Percentiles rank a stretch among this genome's conserved stretches.
These are phyloP conservation scores for Chenopodium quinoa DNA, from an alignment of 148 eudicot genomes.

Conservation along the genomic window DNA sequence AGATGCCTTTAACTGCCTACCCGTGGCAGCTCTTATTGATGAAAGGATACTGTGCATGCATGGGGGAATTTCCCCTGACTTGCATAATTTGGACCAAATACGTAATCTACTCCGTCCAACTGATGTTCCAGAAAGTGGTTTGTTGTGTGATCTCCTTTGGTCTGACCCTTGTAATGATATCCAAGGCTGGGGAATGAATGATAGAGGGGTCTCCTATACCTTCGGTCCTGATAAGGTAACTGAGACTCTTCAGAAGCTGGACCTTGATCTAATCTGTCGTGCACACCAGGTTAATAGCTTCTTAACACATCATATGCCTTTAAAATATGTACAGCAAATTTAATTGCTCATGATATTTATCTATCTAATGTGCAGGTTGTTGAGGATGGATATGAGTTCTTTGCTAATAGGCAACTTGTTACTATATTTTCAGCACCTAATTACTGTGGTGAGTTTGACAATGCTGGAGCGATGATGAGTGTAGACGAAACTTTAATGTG, in stretches of 20 bases:
- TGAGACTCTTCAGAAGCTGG: conserved; percentile 29
- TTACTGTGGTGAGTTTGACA: conserved; percentile 40
- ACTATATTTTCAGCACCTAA: conserved; percentile 41
- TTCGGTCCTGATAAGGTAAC: conserved; percentile 32
- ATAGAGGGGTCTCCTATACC: conserved; percentile 39
- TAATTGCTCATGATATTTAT: background rate
- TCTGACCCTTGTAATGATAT: conserved; percentile 34
- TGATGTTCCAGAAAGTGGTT: conserved; percentile 38
- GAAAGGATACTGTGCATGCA: conserved; percentile 36
- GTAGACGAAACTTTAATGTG: conserved; percentile 35
- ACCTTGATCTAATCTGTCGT: conserved; percentile 36
- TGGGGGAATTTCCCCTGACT: conserved; percentile 36
- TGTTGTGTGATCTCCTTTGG: conserved; percentile 39
- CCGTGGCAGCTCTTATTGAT: conserved; percentile 34
- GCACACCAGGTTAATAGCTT: conserved; percentile 34
- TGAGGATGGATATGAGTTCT: conserved; percentile 39
- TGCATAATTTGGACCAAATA: conserved; percentile 31
- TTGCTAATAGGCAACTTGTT: conserved; percentile 31
- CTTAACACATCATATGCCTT: background rate
- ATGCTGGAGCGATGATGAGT: conserved; percentile 39
- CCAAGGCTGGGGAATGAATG: conserved; percentile 39
- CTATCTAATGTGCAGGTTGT: conserved; percentile 30
- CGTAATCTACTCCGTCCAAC: conserved; percentile 29
- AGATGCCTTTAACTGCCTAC: conserved; percentile 34
- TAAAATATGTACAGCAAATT: background rate